A percentile compares a stretch with the other conserved stretches of the same genome.
Conservation (phyloP, 345 rosid species). For the Odontarrhena argentea region DNA sequence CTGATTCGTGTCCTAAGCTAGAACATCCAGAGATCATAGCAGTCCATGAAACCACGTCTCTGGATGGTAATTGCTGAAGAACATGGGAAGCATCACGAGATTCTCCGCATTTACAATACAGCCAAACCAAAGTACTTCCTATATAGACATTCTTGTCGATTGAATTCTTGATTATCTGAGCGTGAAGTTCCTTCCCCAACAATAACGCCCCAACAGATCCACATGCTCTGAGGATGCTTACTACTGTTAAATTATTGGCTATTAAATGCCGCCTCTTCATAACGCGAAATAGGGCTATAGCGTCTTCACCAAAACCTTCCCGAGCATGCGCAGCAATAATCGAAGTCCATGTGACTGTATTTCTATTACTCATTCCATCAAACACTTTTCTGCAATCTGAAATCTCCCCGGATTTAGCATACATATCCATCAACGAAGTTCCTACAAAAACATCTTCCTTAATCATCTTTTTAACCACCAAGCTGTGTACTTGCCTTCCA, state of each 20-base stretch:
- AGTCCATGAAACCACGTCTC: slow-evolving; percentile 92
- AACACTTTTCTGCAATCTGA: slow-evolving; percentile 64
- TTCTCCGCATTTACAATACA: slow-evolving; percentile 79
- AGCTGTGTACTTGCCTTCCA: slow-evolving; percentile 76
- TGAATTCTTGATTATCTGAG: slow-evolving; percentile 60
- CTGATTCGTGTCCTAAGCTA: slow-evolving; percentile 66
- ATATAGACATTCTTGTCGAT: slow-evolving; percentile 55
- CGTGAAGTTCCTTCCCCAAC: slow-evolving; percentile 78
- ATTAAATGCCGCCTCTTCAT: slow-evolving; percentile 70
- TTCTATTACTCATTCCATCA: slow-evolving; percentile 64
- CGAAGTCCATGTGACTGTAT: slow-evolving; percentile 87
- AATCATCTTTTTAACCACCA: slow-evolving; percentile 58
- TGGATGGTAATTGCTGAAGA: slow-evolving; percentile 66
- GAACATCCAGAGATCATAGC: slow-evolving; percentile 88
- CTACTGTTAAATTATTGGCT: slow-evolving; percentile 67
- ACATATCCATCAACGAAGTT: slow-evolving; percentile 84
- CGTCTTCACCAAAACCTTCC: slow-evolving; percentile 75
- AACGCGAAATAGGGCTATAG: slow-evolving; percentile 65
- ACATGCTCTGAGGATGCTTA: slow-evolving; percentile 81
- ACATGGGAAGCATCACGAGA: slow-evolving; percentile 61
- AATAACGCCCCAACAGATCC: slow-evolving; percentile 62
- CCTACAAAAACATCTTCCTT: slow-evolving; percentile 67
- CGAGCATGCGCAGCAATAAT: slow-evolving; percentile 85
- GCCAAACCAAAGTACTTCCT: slow-evolving; percentile 82
- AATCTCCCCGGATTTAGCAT: slow-evolving; percentile 83